phyloP scores from a whole-genome alignment of 257 asterid species.

The Solanum phureja region DNA sequence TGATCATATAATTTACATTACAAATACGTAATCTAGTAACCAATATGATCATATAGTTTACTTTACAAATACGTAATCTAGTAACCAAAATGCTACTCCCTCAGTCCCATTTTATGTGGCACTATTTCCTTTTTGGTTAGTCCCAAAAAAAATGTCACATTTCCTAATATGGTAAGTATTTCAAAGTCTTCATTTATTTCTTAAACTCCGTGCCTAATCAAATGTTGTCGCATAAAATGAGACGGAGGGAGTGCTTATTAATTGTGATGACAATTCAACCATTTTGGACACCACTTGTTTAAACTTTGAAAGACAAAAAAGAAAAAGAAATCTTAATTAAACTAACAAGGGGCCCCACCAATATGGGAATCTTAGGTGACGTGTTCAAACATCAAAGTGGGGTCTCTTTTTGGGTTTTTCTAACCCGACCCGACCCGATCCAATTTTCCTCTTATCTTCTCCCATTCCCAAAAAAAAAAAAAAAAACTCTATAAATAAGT shows the following conservation, averaged over 20 bases:
- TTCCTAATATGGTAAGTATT: no score
- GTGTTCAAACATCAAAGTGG: background rate
- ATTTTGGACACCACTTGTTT: background rate
- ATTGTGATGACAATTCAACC: background rate
- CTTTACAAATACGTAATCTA: background rate
- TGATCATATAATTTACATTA: background rate
- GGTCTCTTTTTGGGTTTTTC: background rate
- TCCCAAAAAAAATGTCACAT: no score
- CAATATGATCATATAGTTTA: background rate
- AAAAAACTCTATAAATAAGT: conserved; percentile 38
- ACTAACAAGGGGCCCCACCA: background rate
- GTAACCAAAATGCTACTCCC: background rate
- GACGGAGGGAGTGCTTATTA: background rate
- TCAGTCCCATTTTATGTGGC: no score
- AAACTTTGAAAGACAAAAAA: background rate
- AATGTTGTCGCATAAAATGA: no score
- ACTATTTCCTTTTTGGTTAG: no score
- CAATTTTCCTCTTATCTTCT: background rate
- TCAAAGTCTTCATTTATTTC: no score
- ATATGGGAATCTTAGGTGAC: background rate
- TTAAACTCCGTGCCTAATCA: no score
- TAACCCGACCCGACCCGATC: background rate
- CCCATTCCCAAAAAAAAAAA: background rate
- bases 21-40: background rate
- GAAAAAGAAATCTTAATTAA: background rate